Percentiles rank a stretch among this genome's conserved stretches.
Evolutionary conservation across 257 asterid genomes (phyloP).

Genomic region (Penstemon barbatus): DNA sequence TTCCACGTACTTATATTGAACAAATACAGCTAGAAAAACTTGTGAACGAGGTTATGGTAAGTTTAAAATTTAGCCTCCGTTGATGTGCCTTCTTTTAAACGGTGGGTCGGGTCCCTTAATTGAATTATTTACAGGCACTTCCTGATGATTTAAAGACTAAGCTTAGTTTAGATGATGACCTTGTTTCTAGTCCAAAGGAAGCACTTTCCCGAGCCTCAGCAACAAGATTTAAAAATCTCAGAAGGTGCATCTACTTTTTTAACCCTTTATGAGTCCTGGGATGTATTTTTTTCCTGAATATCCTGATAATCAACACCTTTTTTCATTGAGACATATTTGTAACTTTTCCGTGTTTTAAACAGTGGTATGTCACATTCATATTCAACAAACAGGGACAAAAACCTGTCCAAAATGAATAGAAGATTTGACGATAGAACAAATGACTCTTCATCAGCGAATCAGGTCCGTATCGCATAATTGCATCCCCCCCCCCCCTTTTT

Average conservation of each 20-base stretch:
- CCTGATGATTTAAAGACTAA: conserved; percentile 94
- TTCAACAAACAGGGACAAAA: conserved; percentile 64
- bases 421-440: conserved; percentile 54
- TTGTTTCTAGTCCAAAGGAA: conserved; percentile 81
- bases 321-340: not conserved
- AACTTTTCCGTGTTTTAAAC: conserved; percentile 12
- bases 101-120: conserved; percentile 29
- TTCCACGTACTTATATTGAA: conserved; percentile 90
- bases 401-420: conserved; percentile 47
- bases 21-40: conserved; percentile 97
- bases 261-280: not conserved
- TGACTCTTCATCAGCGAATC: conserved; percentile 47
- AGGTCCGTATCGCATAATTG: conserved; percentile 36
- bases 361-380: conserved; percentile 91
- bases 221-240: conserved; percentile 54
- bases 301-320: not conserved
- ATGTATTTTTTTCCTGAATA: not conserved
- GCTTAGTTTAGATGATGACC: conserved; percentile 89
- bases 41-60: conserved; percentile 91
- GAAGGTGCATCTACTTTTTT: conserved; percentile 46
- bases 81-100: conserved; percentile 2
- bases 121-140: conserved; percentile 58
- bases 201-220: conserved; percentile 80
- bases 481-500: too few relatives aligned
- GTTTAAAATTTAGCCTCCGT: conserved; percentile 27